These are phyloP conservation scores for Dictyostelium capitatum DNA, from an alignment of 78 protist species.

Conservation along the genomic window DNA sequence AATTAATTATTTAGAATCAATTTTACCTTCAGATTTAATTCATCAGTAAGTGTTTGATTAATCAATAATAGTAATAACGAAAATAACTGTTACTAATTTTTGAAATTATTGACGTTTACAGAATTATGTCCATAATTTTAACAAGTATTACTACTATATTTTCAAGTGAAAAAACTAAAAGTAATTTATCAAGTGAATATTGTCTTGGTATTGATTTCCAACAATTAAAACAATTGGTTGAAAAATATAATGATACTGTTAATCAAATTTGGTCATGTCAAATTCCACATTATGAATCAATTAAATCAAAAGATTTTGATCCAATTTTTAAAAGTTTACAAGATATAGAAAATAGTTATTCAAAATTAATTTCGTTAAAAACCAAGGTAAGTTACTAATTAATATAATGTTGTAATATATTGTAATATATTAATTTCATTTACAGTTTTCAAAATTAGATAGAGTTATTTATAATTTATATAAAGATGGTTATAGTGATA, in stretches of 20 bases:
- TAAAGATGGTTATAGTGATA: constrained; percentile 52
- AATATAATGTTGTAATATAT: too few relatives aligned
- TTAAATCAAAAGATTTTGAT: constrained; percentile 51
- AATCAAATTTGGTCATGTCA: constrained; percentile 27
- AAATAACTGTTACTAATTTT: background rate
- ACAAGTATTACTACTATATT: constrained; percentile 50
- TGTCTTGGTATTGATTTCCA: constrained; percentile 54
- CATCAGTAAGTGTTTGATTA: constrained; percentile 42
- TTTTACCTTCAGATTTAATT: constrained; percentile 39
- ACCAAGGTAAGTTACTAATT: constrained; percentile 52
- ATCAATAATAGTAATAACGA: background rate
- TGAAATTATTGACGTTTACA: background rate
- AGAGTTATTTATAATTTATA: constrained; percentile 51
- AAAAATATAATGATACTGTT: constrained; percentile 50
- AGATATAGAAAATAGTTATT: constrained; percentile 53
- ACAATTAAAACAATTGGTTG: constrained; percentile 26
- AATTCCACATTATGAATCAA: constrained; percentile 20
- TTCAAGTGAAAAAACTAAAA: constrained; percentile 32
- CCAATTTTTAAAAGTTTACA: constrained; percentile 55
- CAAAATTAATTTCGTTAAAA: constrained; percentile 61
- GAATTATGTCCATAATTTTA: constrained; percentile 41
- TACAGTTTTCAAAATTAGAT: constrained; percentile 62
- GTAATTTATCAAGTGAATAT: constrained; percentile 50
- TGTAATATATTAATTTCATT: too few relatives aligned
- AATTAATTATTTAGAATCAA: constrained; percentile 9